Evolutionary conservation across 106 monocot genomes (phyloP), one percentile per base, ranked within the genome.

Genomic region (Dioscorea dumetorum): DNA sequence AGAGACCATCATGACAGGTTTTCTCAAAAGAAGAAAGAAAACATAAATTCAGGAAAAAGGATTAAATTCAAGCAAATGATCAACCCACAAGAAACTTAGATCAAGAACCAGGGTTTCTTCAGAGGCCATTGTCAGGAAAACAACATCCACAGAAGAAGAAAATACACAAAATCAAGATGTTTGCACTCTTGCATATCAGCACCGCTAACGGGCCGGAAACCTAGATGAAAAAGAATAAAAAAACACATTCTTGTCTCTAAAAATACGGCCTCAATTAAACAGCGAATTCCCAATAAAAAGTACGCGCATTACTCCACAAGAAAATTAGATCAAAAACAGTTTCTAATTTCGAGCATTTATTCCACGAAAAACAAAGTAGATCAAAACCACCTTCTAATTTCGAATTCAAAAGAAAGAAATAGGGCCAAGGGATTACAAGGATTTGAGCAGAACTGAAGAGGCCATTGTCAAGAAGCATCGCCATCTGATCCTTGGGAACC

Each of bases 401-500:
- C 17, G 12, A 22, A 34, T 31, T 18, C 18, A 9, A 12, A 66
- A 49, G n/a, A 35, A 9, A 48, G 48, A 48, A 49, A 2, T 49
- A 49, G 49, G 16, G 19, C 6, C 4, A 12, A 34, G 35, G 16
- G 58, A 23, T 22, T 78, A 95, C 94, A 83, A 95, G 87, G 74
- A 88, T 79, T 50, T 95, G 90, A 61, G 94, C 94, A 33, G 91
- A 91, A 34, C 81, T 87, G 77, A 59, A 83, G 50, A 95, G 87
- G 67, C 80, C 85, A 66, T 85, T 88, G 8, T 95, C 94, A 72
- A 95, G 76, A 57, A 95, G 91, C 41, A 67, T 23, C 34, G 77
- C 53, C 82, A 95, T 95, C 62, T 91, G 88, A 77, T 95, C 94
- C 75, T 83, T 87, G 15, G 91, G 70, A 16, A 81, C 76, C 71